Evolutionary conservation across 2,329 filamentous ascomycete genomes (phyloP), one percentile per base, ranked within the genome.

Genomic region (Pseudogymnoascus pannorum): DNA sequence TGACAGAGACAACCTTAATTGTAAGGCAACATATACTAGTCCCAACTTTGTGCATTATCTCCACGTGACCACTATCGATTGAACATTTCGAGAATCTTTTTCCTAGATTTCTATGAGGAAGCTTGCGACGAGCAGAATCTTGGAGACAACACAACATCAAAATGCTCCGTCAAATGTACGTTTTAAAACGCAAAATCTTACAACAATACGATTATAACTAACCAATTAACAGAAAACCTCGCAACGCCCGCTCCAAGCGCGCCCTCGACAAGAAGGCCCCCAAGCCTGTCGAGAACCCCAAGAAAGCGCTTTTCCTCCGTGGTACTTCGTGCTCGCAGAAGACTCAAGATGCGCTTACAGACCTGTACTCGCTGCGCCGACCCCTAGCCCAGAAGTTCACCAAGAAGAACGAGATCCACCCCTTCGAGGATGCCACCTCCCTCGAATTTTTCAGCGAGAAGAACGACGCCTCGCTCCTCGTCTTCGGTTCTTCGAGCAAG

Each of bases 371-470:
- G 57, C 81, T 99, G 71, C 92, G 93, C 69, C 87, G 89, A 71
- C 92, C 92, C 2, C 82, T 93, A 64, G 87, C 87, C 66, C 88
- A 95, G 75, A 92, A 92, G 68, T 96, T 99, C 79, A 90, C 86
- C 76, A 99, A 97, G 83, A 97, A 97, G 80, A 99, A 99, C 76
- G 82, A 86, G 68, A 88, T 96, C 69, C 92, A 94, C 75, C 94
- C 94, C 2, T 99, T 99, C 75, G 93, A 97, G 75, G 92, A 95
- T 73, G 79, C 89, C 66, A 81, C 87, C 26, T 93, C 89, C 60
- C 83, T 97, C 67, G 91, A 97, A 76, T 99, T 99, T 79, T 92
- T 99, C 79, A 88, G 88, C 65, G 87, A 92, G 73, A 99, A 97
- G 80, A 99, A 99, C 77, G 94, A 99, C 75, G 87, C 90, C 70